These are phyloP conservation scores for Xylaria cubensis DNA, from an alignment of 495 filamentous ascomycete species.

Conservation along the genomic window DNA sequence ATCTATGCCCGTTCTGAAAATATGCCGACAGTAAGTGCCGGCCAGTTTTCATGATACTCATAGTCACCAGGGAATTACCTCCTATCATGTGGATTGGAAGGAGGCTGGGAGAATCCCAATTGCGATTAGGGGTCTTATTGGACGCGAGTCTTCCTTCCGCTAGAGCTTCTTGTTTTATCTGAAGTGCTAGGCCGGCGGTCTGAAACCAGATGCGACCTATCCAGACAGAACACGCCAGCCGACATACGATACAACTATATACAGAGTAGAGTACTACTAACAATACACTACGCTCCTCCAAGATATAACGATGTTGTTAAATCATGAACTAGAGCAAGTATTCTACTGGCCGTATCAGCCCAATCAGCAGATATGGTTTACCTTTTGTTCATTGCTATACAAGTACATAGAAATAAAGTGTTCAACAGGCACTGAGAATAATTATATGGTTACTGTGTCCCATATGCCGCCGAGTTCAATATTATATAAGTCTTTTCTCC, in stretches of 20 bases:
- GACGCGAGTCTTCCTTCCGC: neutral
- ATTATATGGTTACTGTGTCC: neutral
- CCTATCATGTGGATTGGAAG: neutral
- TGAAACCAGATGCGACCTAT: neutral
- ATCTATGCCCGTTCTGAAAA: neutral
- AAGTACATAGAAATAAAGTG: too few relatives aligned
- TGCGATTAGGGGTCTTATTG: neutral
- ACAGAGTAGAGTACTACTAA: neutral
- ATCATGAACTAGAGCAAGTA: neutral
- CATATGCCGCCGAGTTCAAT: neutral
- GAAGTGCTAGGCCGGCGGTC: neutral
- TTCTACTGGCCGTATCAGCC: neutral
- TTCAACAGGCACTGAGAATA: neutral
- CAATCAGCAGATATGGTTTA: neutral
- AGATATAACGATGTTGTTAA: neutral
- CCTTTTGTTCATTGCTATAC: neutral
- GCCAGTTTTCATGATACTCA: conserved; percentile 5
- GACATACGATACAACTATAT: neutral
- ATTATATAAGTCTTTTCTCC: neutral
- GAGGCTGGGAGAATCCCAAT: conserved; percentile 18
- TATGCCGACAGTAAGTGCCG: conserved; percentile 28
- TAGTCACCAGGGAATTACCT: conserved; percentile 9
- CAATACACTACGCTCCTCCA: neutral
- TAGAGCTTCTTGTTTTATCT: neutral
- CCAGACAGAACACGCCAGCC: neutral